Percentiles rank a stretch among this genome's conserved stretches.
Evolutionary conservation across 768 basidiomycete genomes (phyloP).

Genomic region (Grammothele lineata): DNA sequence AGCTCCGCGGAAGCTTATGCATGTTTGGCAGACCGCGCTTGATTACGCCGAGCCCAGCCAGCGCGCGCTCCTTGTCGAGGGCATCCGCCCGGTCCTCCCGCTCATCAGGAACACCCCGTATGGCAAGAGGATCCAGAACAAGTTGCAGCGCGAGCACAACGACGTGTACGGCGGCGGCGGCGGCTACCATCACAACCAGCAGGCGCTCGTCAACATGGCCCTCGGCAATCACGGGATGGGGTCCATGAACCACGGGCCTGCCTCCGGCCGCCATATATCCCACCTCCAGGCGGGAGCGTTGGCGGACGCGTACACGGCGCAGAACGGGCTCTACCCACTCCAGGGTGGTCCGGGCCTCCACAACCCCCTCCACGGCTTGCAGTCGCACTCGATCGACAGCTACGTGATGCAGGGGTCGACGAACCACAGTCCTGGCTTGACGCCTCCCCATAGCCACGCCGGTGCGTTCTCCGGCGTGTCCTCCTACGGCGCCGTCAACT

Average conservation of each 20-base stretch:
- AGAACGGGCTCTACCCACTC: slow-evolving; percentile 59
- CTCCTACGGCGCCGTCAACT: slow-evolving; percentile 48
- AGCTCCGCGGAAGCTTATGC: no score
- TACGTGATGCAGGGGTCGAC: slow-evolving; percentile 77
- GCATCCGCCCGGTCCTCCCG: slow-evolving; percentile 96
- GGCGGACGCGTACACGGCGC: slow-evolving; percentile 61
- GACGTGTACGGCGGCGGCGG: slow-evolving; percentile 48
- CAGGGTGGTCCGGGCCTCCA: slow-evolving; percentile 41
- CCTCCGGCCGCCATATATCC: slow-evolving; percentile 51
- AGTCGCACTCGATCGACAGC: slow-evolving; percentile 72
- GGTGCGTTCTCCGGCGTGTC: slow-evolving; percentile 56
- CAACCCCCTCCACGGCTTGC: slow-evolving; percentile 41
- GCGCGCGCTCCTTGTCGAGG: slow-evolving; percentile 89
- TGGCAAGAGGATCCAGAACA: slow-evolving; percentile 98
- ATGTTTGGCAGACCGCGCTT: slow-evolving; percentile 70
- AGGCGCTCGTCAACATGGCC: slow-evolving; percentile 54
- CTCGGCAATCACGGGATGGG: slow-evolving; percentile 55
- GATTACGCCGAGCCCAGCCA: slow-evolving; percentile 97
- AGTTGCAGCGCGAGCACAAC: slow-evolving; percentile 88
- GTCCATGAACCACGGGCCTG: slow-evolving; percentile 22
- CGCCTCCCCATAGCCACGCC: slow-evolving; percentile 51
- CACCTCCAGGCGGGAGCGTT: slow-evolving; percentile 53
- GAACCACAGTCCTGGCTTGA: slow-evolving; percentile 57
- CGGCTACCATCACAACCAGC: slow-evolving; percentile 58
- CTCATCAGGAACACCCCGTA: slow-evolving; percentile 99